Percentiles rank a stretch among this genome's conserved stretches.
Evolutionary conservation across 2,329 filamentous ascomycete species (phyloP).

Genomic region (Scleromitrula shiraiana): DNA sequence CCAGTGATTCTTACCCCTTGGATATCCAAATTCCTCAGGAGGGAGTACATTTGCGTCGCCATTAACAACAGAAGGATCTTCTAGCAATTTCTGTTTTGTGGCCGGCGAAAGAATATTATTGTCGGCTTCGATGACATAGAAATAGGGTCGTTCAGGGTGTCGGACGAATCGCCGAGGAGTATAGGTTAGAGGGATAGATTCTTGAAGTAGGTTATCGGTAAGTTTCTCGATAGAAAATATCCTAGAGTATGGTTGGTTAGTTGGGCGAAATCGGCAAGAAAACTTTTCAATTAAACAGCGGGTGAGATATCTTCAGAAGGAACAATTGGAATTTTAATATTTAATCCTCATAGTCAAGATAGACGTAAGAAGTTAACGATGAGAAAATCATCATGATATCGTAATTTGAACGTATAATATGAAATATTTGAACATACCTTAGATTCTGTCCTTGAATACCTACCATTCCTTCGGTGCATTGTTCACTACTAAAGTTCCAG

Average conservation of each 20-base stretch:
- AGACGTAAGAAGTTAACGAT: constrained; percentile 32
- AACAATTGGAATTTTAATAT: constrained; percentile 81
- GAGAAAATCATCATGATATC: constrained; percentile 37
- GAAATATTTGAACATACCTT: constrained; percentile 49
- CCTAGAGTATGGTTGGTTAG: constrained; percentile 40
- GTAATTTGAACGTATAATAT: constrained; percentile 4
- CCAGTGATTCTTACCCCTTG: constrained; percentile 78
- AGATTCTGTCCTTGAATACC: constrained; percentile 85
- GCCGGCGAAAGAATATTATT: constrained; percentile 81
- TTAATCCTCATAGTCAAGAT: constrained; percentile 40
- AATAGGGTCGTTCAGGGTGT: constrained; percentile 79
- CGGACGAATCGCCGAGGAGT: constrained; percentile 83
- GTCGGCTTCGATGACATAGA: constrained; percentile 91
- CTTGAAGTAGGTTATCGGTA: constrained; percentile 76
- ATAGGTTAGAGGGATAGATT: constrained; percentile 78
- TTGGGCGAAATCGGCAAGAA: not conserved
- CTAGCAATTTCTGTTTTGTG: constrained; percentile 66
- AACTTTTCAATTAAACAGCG: constrained; percentile 8
- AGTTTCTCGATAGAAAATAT: constrained; percentile 90
- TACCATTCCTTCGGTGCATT: constrained; percentile 89
- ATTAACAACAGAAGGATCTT: constrained; percentile 62
- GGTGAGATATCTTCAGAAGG: constrained; percentile 65
- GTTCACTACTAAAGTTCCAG: constrained; percentile 94
- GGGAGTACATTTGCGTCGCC: constrained; percentile 64
- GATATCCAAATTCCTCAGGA: constrained; percentile 81